Percentiles rank a stretch among this genome's conserved stretches.
phyloP scores from a whole-genome alignment of 148 eudicot genomes.

The Tetragonia tetragonoides region DNA sequence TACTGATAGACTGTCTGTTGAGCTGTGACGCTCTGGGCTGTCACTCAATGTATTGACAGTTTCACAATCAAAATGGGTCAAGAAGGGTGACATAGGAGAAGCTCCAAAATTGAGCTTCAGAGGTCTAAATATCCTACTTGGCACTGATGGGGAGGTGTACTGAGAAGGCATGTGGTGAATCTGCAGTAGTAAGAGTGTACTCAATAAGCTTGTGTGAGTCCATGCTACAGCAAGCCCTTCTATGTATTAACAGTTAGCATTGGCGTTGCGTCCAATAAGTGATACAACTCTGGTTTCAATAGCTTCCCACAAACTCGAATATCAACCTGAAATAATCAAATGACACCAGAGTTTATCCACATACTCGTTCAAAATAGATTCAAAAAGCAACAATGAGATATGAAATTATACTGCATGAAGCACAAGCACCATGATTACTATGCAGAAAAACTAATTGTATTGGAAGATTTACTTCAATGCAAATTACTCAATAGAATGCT shows the following conservation, averaged over 20 bases:
- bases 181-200: conserved; percentile 41
- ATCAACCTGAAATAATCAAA: conserved; percentile 22
- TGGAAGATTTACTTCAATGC: not conserved
- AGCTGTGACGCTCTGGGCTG: conserved; percentile 56
- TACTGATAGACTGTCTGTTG: conserved; percentile 47
- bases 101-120: conserved; percentile 44
- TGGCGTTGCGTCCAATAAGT: not conserved
- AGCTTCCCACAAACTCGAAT: not conserved
- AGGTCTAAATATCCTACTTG: conserved; percentile 37
- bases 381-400: not conserved
- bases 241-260: not conserved
- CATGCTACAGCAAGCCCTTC: conserved; percentile 55
- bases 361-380: not conserved
- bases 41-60: conserved; percentile 42
- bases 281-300: not conserved
- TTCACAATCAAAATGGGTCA: conserved; percentile 47
- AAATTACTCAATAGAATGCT: too few species aligned
- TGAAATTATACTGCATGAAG: not conserved
- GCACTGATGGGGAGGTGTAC: conserved; percentile 39
- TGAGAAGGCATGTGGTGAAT: conserved; percentile 43
- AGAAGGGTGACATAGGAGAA: conserved; percentile 75
- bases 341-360: not conserved
- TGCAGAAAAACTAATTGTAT: not conserved
- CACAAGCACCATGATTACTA: not conserved
- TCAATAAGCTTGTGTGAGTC: conserved; percentile 57